Evolutionary conservation across 495 filamentous ascomycete species (phyloP), one percentile per base, ranked within the genome.

Genomic region (Penicillium longicatenatum): DNA sequence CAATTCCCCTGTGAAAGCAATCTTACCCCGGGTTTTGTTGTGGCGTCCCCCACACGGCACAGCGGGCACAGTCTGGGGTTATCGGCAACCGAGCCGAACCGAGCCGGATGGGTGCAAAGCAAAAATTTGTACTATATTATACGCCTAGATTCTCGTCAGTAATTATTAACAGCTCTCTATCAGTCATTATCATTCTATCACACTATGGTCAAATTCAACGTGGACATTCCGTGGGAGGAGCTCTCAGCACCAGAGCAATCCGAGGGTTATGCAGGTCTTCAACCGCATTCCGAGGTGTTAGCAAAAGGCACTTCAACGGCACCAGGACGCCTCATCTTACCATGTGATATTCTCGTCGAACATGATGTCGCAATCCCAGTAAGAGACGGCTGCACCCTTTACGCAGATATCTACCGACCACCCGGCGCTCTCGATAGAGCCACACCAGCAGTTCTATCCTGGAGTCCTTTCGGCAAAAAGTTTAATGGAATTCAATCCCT

Each of bases 381-480:
- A 14, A 54, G 72, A 26, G 72, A 75, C 51, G 70, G 72, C 1
- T 51, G 49, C 35, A 56, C 41, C 2, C 52, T 75, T 2, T 68
- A 65, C 33, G 67, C 55, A 3, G 72, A 75, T 41, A 51, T 75
- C 8, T 75, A 66, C 33, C 58, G 72, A 24, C 72, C 72, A 19
- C 51, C 10, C 31, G 45, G 29, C 10, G 63, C 30, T 9, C 37
- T 37, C 16, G 48, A 21, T 11, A 39, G 43, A 19, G 71, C 21
- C 8, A 50, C 48, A 9, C 74, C 73, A 8, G 74, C 68, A n/a
- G 53, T 77, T 17, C 43, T 77, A 0, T 53, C 57, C 33, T 72
- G 65, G 67, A 64, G 60, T 45, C 68, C 67, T 1, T 76, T 70
- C 45, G 74, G 73, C 2, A 77, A 77, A 48, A 61, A 57, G 17